These are phyloP conservation scores for Pythium coloratum DNA, from an alignment of 352 stramenopile species.

Conservation along the genomic window DNA sequence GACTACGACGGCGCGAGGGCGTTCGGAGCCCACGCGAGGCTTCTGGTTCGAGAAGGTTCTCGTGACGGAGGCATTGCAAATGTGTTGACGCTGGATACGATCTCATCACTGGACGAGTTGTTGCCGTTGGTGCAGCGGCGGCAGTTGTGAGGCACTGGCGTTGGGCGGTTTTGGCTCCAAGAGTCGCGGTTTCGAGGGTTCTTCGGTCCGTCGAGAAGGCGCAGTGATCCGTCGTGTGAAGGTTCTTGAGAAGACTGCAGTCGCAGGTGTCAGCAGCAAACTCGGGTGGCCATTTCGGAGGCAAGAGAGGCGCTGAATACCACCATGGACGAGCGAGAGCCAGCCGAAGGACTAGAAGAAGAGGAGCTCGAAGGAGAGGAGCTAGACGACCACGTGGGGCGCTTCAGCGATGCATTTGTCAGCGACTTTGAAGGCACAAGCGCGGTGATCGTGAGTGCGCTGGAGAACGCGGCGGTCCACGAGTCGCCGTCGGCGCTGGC, in stretches of 20 bases:
- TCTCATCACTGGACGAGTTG: constrained; percentile 34
- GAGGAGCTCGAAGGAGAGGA: constrained; percentile 3
- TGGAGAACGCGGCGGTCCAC: constrained; percentile 34
- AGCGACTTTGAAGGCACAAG: constrained; percentile 58
- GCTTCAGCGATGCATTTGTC: constrained; percentile 38
- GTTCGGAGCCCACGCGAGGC: constrained; percentile 39
- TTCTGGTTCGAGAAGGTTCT: constrained; percentile 34
- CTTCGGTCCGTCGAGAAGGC: background rate
- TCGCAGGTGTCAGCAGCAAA: background rate
- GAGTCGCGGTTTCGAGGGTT: constrained; percentile 1
- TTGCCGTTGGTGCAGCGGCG: constrained; percentile 17
- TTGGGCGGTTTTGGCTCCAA: background rate
- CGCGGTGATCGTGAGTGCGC: constrained; percentile 38
- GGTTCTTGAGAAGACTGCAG: background rate
- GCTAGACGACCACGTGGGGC: constrained; percentile 17
- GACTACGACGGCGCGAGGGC: constrained; percentile 54
- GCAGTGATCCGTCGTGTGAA: background rate
- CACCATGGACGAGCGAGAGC: background rate
- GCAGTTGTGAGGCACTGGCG: background rate
- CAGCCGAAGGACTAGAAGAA: constrained; percentile 7
- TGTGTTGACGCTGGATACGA: constrained; percentile 25
- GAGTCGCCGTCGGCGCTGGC: constrained; percentile 7
- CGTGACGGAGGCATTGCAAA: background rate
- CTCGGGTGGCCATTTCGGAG: constrained; percentile 2
- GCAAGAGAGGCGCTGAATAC: background rate